These are phyloP conservation scores for Sungouiozyma ichnusensis DNA, from an alignment of 805 yeast species.

Conservation along the genomic window DNA sequence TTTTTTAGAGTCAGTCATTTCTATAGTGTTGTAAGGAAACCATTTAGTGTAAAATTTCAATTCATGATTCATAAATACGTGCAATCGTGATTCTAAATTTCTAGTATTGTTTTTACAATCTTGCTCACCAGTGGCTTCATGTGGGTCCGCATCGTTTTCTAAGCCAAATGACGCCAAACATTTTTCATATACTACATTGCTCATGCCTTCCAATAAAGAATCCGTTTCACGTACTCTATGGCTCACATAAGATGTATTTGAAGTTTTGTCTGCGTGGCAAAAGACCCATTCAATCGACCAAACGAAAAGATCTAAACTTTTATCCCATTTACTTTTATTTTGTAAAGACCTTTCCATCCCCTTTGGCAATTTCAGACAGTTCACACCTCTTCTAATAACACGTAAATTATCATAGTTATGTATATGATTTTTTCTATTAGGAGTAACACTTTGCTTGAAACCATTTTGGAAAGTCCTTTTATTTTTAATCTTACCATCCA, in stretches of 20 bases:
- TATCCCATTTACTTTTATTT: slow-evolving; percentile 66
- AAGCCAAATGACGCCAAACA: slow-evolving; percentile 14
- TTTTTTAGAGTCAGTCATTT: slow-evolving; percentile 27
- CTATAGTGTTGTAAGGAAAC: slow-evolving; percentile 26
- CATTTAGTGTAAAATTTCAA: slow-evolving; percentile 20
- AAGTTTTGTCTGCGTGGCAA: slow-evolving; percentile 19
- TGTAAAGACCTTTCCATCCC: slow-evolving; percentile 62
- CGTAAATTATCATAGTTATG: slow-evolving; percentile 7
- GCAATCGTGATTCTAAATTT: slow-evolving; percentile 11
- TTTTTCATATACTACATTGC: slow-evolving; percentile 22
- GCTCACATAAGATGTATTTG: slow-evolving; percentile 25
- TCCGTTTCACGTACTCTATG: slow-evolving; percentile 30
- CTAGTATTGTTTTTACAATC: slow-evolving; percentile 2
- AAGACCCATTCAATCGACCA: slow-evolving; percentile 79
- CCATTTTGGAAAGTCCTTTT: slow-evolving; percentile 31
- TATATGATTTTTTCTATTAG: slow-evolving; percentile 6
- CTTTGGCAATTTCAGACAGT: slow-evolving; percentile 48
- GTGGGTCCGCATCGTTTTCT: neutral
- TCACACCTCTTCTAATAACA: slow-evolving; percentile 52
- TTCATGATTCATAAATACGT: slow-evolving; percentile 6
- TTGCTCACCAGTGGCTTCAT: neutral
- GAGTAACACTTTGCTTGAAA: slow-evolving; percentile 17
- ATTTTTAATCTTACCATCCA: slow-evolving; percentile 38
- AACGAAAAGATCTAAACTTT: slow-evolving; percentile 44
- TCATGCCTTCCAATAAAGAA: slow-evolving; percentile 23